Conservation (phyloP, 495 filamentous ascomycete genomes). For the Oidiodendron maius region DNA sequence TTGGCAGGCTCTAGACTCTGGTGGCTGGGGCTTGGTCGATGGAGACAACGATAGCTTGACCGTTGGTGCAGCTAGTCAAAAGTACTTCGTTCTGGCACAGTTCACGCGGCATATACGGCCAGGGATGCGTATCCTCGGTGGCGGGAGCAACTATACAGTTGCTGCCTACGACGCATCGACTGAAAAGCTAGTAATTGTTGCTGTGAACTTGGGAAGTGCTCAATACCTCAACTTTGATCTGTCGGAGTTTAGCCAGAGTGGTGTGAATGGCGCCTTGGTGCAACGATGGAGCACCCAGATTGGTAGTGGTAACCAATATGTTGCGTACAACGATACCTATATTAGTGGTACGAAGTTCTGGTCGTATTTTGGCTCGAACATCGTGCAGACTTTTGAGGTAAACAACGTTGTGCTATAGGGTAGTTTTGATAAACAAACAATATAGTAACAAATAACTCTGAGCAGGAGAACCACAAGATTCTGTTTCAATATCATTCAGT, state of each 20-base stretch:
- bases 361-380: conserved; percentile 10
- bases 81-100: conserved; percentile 32
- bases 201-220: conserved; percentile 29
- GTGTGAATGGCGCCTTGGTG: conserved; percentile 24
- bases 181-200: conserved; percentile 30
- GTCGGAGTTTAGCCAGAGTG: conserved; percentile 20
- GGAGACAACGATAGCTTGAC: conserved; percentile 27
- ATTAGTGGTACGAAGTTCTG: conserved; percentile 23
- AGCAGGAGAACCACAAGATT: too few species aligned
- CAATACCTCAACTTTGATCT: conserved; percentile 34
- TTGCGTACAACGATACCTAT: conserved; percentile 20
- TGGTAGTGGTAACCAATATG: conserved; percentile 26
- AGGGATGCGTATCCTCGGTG: conserved; percentile 32
- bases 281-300: conserved; percentile 31
- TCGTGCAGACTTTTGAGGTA: conserved; percentile 17
- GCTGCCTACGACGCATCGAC: conserved; percentile 28
- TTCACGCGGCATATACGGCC: conserved; percentile 30
- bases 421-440: too few species aligned
- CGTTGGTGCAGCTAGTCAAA: conserved; percentile 24
- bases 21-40: conserved; percentile 30
- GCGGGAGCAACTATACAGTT: conserved; percentile 25
- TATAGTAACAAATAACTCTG: too few species aligned
- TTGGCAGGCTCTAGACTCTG: conserved; percentile 32
- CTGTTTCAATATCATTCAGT: too few species aligned
- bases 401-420: conserved; percentile 5